Percentiles rank a stretch among this genome's conserved stretches.
These are phyloP conservation scores for Candida sphagnicola DNA, from an alignment of 805 yeast genomes.

Conservation along the genomic window DNA sequence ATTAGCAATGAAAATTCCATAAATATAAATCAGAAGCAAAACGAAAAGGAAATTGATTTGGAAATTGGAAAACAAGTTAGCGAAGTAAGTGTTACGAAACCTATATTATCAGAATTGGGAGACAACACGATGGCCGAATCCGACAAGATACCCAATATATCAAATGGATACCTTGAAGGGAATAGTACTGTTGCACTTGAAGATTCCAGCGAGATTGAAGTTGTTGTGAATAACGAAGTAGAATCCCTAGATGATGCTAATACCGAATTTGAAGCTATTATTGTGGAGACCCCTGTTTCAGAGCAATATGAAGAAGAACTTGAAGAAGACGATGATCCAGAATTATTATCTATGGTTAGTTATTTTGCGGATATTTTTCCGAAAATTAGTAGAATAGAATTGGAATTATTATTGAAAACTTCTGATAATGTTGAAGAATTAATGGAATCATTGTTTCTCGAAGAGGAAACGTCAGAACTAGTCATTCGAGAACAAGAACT, in stretches of 20 bases:
- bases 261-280: not conserved
- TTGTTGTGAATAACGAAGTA: no score
- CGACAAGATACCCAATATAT: no score
- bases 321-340: conserved; percentile 9
- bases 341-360: conserved; percentile 12
- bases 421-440: conserved; percentile 18
- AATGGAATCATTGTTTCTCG: conserved; percentile 21
- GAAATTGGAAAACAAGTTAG: no score
- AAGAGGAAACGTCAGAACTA: conserved; percentile 10
- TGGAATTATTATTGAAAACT: conserved; percentile 21
- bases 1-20: no score
- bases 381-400: conserved; percentile 18
- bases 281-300: not conserved
- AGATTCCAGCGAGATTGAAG: no score
- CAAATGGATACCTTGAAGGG: no score
- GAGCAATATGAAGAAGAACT: conserved; percentile 5
- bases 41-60: no score
- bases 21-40: no score
- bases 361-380: conserved; percentile 27
- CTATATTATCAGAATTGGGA: no score
- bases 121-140: no score
- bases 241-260: not conserved
- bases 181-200: no score
- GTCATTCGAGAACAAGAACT: not conserved
- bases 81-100: no score